Conservation (phyloP, 805 yeast species). For the Metschnikowia baotianmanensis region DNA sequence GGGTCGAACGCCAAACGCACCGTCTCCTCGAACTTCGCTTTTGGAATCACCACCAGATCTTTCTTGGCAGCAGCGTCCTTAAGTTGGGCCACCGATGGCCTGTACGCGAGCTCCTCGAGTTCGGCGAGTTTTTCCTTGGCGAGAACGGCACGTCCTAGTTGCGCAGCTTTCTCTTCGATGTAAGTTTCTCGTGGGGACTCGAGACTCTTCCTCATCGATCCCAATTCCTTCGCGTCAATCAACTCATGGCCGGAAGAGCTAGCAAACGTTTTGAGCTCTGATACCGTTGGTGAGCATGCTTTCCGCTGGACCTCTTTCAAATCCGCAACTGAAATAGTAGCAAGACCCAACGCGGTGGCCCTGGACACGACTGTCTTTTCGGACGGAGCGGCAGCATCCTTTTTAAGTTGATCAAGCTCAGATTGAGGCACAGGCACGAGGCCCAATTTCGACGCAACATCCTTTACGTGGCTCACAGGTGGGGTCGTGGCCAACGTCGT, state of each 20-base stretch:
- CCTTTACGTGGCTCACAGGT: conserved; percentile 2
- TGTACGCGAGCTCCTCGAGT: conserved; percentile 7
- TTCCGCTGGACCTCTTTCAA: conserved; percentile 13
- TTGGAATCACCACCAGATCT: conserved; percentile 8
- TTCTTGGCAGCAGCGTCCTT: conserved; percentile 15
- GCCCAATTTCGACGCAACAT: conserved; percentile 3
- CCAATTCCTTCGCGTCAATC: conserved; percentile 11
- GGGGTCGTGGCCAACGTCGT: conserved; percentile 6
- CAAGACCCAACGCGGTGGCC: conserved; percentile 17
- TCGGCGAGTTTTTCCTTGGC: conserved; percentile 7
- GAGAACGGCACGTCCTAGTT: conserved; percentile 4
- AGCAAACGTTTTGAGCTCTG: conserved; percentile 4
- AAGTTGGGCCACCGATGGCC: conserved; percentile 4
- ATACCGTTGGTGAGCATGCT: conserved; percentile 15
- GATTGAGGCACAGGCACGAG: conserved; percentile 1
- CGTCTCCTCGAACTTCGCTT: conserved; percentile 7
- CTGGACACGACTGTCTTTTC: conserved; percentile 6
- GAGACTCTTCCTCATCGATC: conserved; percentile 11
- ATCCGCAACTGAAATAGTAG: not conserved
- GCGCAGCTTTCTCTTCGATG: conserved; percentile 11
- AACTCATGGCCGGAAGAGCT: conserved; percentile 1
- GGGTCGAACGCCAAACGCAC: conserved; percentile 16
- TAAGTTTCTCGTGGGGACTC: conserved; percentile 4
- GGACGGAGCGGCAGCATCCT: conserved; percentile 9
- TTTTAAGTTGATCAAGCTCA: conserved; percentile 2